phyloP scores from a whole-genome alignment of 768 basidiomycete genomes.

The Lactarius evosmus region DNA sequence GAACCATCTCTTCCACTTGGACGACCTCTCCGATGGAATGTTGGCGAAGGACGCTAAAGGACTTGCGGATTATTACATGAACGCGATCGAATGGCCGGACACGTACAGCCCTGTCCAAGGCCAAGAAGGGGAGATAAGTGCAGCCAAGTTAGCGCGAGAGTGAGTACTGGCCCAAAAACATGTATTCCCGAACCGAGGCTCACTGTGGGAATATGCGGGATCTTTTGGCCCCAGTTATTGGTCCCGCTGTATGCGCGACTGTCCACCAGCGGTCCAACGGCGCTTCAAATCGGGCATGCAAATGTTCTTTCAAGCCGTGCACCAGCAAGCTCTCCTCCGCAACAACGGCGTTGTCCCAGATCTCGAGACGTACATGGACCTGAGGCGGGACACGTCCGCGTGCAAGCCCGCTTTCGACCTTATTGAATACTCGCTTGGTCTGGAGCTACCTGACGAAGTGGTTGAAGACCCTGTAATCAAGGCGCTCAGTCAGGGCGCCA shows the following conservation, averaged over 20 bases:
- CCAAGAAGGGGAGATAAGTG: constrained; percentile 40
- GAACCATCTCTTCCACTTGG: constrained; percentile 74
- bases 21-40: constrained; percentile 80
- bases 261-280: constrained; percentile 61
- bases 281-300: constrained; percentile 79
- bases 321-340: constrained; percentile 69
- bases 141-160: constrained; percentile 72
- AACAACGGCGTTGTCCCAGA: constrained; percentile 60
- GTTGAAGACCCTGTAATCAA: constrained; percentile 70
- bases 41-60: constrained; percentile 54
- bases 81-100: constrained; percentile 66
- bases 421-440: constrained; percentile 77
- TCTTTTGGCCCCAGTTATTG: constrained; percentile 65
- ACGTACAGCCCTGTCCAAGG: constrained; percentile 42
- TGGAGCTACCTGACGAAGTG: constrained; percentile 77
- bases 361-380: constrained; percentile 75
- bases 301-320: constrained; percentile 76
- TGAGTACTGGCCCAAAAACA: constrained; percentile 43
- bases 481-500: constrained; percentile 68
- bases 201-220: constrained; percentile 27
- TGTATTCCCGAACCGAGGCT: constrained; percentile 5
- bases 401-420: constrained; percentile 81
- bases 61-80: constrained; percentile 64
- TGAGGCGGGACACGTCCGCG: constrained; percentile 76
- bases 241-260: constrained; percentile 58